Evolutionary conservation across 306 rosid genomes (phyloP).

Genomic region (Lupinus albus): DNA sequence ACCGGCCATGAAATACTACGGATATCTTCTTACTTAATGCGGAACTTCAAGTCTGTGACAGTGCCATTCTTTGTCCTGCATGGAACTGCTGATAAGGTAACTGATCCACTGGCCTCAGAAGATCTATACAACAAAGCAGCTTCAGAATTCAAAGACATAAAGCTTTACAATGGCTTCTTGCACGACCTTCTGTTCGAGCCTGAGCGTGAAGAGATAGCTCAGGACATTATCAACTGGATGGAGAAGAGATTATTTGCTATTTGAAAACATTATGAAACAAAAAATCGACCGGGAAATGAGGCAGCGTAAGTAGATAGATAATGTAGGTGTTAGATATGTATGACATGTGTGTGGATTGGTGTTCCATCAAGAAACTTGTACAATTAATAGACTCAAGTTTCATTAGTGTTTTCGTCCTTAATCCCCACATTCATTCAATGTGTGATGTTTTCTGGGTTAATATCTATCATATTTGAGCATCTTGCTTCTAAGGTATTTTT

Average conservation of each 20-base stretch:
- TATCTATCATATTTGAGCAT: neutral
- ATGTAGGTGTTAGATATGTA: conserved; percentile 14
- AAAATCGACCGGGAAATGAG: neutral
- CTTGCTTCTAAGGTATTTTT: too few species aligned
- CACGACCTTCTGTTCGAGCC: conserved; percentile 97
- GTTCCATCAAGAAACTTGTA: conserved; percentile 32
- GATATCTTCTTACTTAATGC: conserved; percentile 67
- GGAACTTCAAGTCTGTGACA: conserved; percentile 70
- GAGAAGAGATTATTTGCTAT: conserved; percentile 52
- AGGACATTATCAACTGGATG: conserved; percentile 92
- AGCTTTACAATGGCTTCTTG: conserved; percentile 89
- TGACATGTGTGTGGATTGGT: neutral
- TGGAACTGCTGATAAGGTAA: conserved; percentile 95
- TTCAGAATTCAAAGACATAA: conserved; percentile 78
- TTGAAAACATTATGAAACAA: conserved; percentile 39
- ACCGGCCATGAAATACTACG: conserved; percentile 94
- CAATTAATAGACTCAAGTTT: neutral
- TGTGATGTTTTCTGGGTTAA: conserved; percentile 1
- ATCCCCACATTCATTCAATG: neutral
- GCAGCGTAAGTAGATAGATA: conserved; percentile 38
- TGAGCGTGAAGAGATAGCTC: conserved; percentile 78
- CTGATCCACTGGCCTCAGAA: conserved; percentile 88
- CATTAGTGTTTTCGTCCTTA: conserved; percentile 1
- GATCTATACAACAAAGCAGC: conserved; percentile 81
- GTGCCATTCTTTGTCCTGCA: conserved; percentile 97